Conservation (phyloP, 257 asterid species). For the Penstemon davidsonii region DNA sequence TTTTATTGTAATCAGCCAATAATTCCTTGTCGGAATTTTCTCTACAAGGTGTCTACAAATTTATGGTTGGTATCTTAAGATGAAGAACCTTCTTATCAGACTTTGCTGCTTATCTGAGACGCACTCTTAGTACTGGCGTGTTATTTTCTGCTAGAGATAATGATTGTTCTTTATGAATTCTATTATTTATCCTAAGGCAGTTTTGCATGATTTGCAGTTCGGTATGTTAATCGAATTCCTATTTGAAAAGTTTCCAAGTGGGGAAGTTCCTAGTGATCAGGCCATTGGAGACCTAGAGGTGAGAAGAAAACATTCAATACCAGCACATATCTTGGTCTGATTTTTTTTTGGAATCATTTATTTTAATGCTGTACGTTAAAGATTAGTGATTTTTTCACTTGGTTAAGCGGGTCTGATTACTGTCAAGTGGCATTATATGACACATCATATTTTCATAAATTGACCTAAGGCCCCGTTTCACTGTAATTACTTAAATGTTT, state of each 20-base stretch:
- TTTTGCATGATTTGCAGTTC: constrained; percentile 56
- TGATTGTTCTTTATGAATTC: constrained; percentile 13
- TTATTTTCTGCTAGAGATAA: background rate
- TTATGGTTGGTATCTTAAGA: constrained; percentile 17
- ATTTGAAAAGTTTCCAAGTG: constrained; percentile 63
- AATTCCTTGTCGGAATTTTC: constrained; percentile 3
- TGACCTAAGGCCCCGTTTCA: background rate
- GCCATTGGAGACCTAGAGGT: constrained; percentile 94
- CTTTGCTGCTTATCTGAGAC: background rate
- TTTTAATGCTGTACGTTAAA: background rate
- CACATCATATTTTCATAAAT: background rate
- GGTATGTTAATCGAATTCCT: constrained; percentile 89
- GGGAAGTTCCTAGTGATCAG: constrained; percentile 66
- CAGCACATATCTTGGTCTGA: constrained; percentile 11
- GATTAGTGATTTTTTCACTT: constrained; percentile 2
- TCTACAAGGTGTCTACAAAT: constrained; percentile 12
- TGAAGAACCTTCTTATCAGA: constrained; percentile 14
- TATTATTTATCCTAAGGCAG: constrained; percentile 25
- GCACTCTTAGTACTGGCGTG: background rate
- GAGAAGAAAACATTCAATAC: constrained; percentile 32
- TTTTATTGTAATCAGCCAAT: constrained; percentile 2
- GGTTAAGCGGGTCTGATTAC: background rate
- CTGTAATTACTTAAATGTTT: constrained; percentile 7
- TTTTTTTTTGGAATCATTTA: constrained; percentile 13
- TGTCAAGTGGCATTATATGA: constrained; percentile 6